These are phyloP conservation scores for Xylaria cubensis DNA, from an alignment of 495 filamentous ascomycete genomes.

Conservation along the genomic window DNA sequence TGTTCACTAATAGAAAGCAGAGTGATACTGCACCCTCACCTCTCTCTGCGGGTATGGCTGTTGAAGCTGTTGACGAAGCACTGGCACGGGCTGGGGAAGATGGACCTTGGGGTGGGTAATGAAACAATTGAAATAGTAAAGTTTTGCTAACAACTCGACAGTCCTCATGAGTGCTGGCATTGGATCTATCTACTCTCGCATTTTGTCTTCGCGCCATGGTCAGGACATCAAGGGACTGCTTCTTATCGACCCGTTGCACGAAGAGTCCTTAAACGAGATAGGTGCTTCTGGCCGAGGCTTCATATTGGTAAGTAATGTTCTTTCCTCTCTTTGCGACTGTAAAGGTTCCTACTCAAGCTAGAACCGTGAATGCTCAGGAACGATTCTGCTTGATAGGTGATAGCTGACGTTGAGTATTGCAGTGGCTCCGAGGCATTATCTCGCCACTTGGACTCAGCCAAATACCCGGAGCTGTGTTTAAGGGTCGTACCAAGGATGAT, in stretches of 20 bases:
- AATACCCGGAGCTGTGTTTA: constrained; percentile 76
- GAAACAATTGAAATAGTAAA: constrained; percentile 46
- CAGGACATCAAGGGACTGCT: constrained; percentile 76
- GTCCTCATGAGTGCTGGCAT: constrained; percentile 69
- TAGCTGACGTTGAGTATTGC: not conserved
- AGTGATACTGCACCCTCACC: constrained; percentile 93
- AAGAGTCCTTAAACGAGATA: constrained; percentile 75
- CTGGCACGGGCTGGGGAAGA: constrained; percentile 79
- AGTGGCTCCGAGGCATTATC: constrained; percentile 81
- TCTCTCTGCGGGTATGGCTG: constrained; percentile 86
- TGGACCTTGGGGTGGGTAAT: constrained; percentile 76
- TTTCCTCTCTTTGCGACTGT: not conserved
- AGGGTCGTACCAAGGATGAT: constrained; percentile 79
- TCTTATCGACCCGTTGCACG: constrained; percentile 86
- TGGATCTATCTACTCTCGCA: constrained; percentile 84
- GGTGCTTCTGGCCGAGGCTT: constrained; percentile 77
- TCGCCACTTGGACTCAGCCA: constrained; percentile 86
- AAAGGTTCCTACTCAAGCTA: not conserved
- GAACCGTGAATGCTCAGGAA: not conserved
- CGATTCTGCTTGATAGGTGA: not conserved
- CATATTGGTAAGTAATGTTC: constrained; percentile 49
- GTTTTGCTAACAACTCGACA: constrained; percentile 27
- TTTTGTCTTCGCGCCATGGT: constrained; percentile 83
- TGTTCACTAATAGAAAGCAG: constrained; percentile 33
- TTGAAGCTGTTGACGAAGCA: constrained; percentile 84